Evolutionary conservation across 179 eudicot species (phyloP).

Genomic region (Drosera spatulata): DNA sequence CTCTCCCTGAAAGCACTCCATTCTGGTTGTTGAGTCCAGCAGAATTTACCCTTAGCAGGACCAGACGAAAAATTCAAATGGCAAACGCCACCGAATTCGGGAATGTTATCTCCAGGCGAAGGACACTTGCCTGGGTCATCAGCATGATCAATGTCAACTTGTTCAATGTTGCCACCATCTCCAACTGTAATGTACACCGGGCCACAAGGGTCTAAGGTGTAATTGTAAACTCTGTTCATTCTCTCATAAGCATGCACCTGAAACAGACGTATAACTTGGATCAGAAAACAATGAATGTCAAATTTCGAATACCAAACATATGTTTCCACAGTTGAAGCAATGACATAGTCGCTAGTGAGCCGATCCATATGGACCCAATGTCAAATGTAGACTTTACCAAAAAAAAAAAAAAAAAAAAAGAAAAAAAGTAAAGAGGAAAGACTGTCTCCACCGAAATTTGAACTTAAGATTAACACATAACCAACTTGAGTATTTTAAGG

Average conservation of each 20-base stretch:
- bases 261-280: not conserved
- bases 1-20: conserved; percentile 96
- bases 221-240: conserved; percentile 79
- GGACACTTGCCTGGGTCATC: conserved; percentile 89
- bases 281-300: not conserved
- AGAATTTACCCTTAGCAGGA: conserved; percentile 75
- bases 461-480: too few species aligned
- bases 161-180: conserved; percentile 90
- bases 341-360: too few species aligned
- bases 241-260: conserved; percentile 97
- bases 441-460: too few species aligned
- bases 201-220: conserved; percentile 70
- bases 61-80: conserved; percentile 67
- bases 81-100: conserved; percentile 76
- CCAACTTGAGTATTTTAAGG: too few species aligned
- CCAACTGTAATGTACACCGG: conserved; percentile 77
- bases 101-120: conserved; percentile 46
- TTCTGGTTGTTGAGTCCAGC: conserved; percentile 88
- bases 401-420: too few species aligned
- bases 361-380: too few species aligned
- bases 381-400: too few species aligned
- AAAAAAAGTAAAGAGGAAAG: too few species aligned
- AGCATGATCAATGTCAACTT: conserved; percentile 68
- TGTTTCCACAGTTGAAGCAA: too few species aligned
- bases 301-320: not conserved